Evolutionary conservation across 2,329 filamentous ascomycete species (phyloP), one percentile per base, ranked within the genome.

Genomic region (Aspergillus ochraceoroseus): DNA sequence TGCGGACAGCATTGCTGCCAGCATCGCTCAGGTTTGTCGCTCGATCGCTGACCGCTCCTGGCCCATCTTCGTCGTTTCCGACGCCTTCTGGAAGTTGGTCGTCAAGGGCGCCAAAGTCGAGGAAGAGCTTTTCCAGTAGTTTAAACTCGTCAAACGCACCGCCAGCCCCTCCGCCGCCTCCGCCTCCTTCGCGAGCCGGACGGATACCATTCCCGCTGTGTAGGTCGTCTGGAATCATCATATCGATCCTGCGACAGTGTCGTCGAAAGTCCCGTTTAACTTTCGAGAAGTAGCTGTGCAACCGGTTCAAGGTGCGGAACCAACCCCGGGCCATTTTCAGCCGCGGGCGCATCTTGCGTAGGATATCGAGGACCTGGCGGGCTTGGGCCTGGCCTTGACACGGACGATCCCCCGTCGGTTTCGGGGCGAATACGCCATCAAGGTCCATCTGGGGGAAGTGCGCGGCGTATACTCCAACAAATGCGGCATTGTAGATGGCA

Each of bases 361-460:
- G 50, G 7, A 65, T 60, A 32, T 64, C 61, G 25, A 68, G 50
- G 4, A 57, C 58, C 36, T 64, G 63, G 15, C 65, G 59, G 11
- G 59, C 53, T 38, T 67, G 62, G 11, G 48, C 44, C 19, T 59
- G 58, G 7, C 62, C 62, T 26, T 57, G 56, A 11, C 55, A 51
- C 14, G 39, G 43, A 26, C 56, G 52, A 34, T 60, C 54, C 23
- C 54, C 52, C 17, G 47, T 50, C 3, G 54, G 49, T 20, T 58
- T 61, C 1, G 54, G 43, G 4, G 68, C 67, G 52, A 77, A 58
- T 40, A 66, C 67, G 7, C 69, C 68, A 6, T 74, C 67, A 0
- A 69, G 66, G 43, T 79, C 75, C 74, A 78, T 76, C 51, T 72
- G 69, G 1, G 70, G 68, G 43, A 77, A 78, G 50, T 74, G 72